Evolutionary conservation across 768 basidiomycete genomes (phyloP).

Genomic region (Paxillus ammoniavirescens): DNA sequence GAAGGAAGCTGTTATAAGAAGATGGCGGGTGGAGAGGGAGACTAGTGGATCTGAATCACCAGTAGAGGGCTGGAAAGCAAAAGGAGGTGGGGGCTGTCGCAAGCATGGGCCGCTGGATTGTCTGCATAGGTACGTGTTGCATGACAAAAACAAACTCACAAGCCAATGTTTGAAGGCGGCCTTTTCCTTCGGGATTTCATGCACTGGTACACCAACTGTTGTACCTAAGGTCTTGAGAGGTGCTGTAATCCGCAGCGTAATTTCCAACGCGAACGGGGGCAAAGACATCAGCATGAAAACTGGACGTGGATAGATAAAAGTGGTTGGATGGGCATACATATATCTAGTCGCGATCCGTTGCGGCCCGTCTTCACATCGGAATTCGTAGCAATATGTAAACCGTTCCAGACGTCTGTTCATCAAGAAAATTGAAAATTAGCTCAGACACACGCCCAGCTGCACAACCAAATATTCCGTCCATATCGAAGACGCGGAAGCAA

Average conservation of each 20-base stretch:
- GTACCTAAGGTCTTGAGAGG: constrained; percentile 65
- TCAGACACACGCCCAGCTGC: not conserved
- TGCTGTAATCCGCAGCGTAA: constrained; percentile 42
- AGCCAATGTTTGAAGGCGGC: constrained; percentile 63
- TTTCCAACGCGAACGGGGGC: not conserved
- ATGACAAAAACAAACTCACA: constrained; percentile 36
- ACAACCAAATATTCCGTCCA: too few relatives aligned
- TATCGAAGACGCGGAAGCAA: too few relatives aligned
- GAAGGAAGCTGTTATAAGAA: constrained; percentile 88
- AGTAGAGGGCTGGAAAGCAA: constrained; percentile 12
- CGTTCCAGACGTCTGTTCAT: constrained; percentile 73
- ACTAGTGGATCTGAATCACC: not conserved
- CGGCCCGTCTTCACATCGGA: constrained; percentile 66
- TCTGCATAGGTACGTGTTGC: not conserved
- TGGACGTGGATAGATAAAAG: not conserved
- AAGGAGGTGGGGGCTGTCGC: constrained; percentile 42
- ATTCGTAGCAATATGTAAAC: constrained; percentile 67
- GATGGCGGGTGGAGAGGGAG: constrained; percentile 39
- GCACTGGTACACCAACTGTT: constrained; percentile 50
- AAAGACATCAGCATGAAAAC: not conserved
- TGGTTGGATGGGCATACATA: constrained; percentile 39
- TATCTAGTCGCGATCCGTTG: constrained; percentile 52
- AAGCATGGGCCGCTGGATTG: constrained; percentile 18
- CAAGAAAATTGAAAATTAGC: constrained; percentile 9
- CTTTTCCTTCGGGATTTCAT: constrained; percentile 59